Percentiles rank a stretch among this genome's conserved stretches.
Conservation (phyloP, 495 filamentous ascomycete species). For the Collariella sp. region DNA sequence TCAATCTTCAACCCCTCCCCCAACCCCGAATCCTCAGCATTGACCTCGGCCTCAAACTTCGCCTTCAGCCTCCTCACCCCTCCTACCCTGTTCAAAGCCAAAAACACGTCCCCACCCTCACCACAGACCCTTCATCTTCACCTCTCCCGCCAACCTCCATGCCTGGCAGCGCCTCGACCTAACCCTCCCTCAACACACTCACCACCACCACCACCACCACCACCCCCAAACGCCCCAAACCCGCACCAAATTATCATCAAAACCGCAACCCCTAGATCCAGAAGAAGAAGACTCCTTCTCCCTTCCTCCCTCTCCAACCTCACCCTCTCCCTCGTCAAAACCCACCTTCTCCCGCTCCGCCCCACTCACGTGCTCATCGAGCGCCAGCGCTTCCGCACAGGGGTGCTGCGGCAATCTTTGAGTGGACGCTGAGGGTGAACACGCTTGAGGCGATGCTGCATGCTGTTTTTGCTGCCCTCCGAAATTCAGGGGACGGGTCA, state of each 20-base stretch:
- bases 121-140: slow-evolving; percentile 22
- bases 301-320: slow-evolving; percentile 45
- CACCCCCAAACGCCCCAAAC: neutral
- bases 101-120: neutral
- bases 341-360: slow-evolving; percentile 40
- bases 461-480: slow-evolving; percentile 57
- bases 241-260: too few relatives aligned
- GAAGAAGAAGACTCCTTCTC: slow-evolving; percentile 39
- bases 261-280: neutral
- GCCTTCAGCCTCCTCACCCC: slow-evolving; percentile 59
- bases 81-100: neutral
- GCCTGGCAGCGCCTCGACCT: slow-evolving; percentile 28
- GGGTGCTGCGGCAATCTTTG: slow-evolving; percentile 56
- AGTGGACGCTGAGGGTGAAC: slow-evolving; percentile 89
- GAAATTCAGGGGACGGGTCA: neutral
- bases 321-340: slow-evolving; percentile 54
- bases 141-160: slow-evolving; percentile 28
- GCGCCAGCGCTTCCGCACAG: slow-evolving; percentile 75
- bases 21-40: slow-evolving; percentile 56
- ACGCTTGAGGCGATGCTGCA: slow-evolving; percentile 85
- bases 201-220: neutral
- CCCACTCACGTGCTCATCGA: slow-evolving; percentile 80
- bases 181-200: slow-evolving; percentile 7
- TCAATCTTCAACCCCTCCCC: slow-evolving; percentile 8
- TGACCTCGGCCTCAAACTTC: slow-evolving; percentile 83